Conservation (phyloP, 768 basidiomycete species). For the Boletales sp. region DNA sequence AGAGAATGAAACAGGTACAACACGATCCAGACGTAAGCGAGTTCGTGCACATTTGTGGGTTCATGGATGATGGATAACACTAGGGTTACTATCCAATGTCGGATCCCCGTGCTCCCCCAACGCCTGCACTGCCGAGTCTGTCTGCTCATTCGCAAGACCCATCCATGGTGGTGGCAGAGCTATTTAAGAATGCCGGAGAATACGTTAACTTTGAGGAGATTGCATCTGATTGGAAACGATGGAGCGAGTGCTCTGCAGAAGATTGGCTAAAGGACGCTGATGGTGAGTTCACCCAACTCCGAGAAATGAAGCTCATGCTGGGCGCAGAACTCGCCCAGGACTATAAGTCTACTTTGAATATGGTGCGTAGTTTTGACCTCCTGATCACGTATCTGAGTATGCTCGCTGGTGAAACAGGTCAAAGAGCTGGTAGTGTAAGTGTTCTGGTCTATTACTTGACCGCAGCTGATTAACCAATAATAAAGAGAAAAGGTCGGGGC, state of each 20-base stretch:
- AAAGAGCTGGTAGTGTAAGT: constrained; percentile 29
- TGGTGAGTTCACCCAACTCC: constrained; percentile 12
- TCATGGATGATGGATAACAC: not conserved
- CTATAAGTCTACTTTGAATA: constrained; percentile 16
- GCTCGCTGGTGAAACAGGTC: constrained; percentile 10
- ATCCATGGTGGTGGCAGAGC: constrained; percentile 6
- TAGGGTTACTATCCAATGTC: constrained; percentile 23
- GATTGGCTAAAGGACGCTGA: constrained; percentile 31
- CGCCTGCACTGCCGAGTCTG: constrained; percentile 4
- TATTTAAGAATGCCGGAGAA: constrained; percentile 20
- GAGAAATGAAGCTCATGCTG: not conserved
- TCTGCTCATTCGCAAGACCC: constrained; percentile 4
- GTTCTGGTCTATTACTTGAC: not conserved
- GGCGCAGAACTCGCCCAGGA: constrained; percentile 16
- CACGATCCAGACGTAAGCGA: constrained; percentile 19
- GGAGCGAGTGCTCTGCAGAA: constrained; percentile 27
- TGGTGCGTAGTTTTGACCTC: constrained; percentile 15
- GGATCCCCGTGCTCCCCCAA: constrained; percentile 17
- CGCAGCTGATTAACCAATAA: constrained; percentile 1
- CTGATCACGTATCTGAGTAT: not conserved
- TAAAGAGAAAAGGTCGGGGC: constrained; percentile 21
- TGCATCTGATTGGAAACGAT: constrained; percentile 21
- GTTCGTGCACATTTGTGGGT: not conserved
- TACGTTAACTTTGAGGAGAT: constrained; percentile 22
- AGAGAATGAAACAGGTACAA: constrained; percentile 14